Conservation (phyloP, 257 asterid species). For the Ophiorrhiza pumila region DNA sequence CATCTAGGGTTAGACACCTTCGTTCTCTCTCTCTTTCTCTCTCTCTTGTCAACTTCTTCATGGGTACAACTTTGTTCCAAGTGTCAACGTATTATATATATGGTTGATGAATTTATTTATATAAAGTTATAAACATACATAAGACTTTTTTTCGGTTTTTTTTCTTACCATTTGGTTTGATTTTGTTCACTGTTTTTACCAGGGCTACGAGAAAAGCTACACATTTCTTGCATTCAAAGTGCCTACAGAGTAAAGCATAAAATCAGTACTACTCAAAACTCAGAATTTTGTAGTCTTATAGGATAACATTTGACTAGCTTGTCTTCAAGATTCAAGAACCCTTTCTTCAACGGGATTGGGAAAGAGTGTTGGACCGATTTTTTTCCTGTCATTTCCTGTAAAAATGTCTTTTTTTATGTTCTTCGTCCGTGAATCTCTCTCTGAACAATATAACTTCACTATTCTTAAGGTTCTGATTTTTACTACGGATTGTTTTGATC, state of each 20-base stretch:
- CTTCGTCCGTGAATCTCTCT: slow-evolving; percentile 14
- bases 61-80: slow-evolving; percentile 37
- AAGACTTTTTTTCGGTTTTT: no score
- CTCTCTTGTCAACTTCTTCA: slow-evolving; percentile 52
- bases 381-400: slow-evolving; percentile 15
- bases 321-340: not conserved
- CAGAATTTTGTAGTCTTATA: slow-evolving; percentile 16
- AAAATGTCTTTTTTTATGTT: slow-evolving; percentile 9
- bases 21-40: not conserved
- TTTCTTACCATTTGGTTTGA: slow-evolving; percentile 25
- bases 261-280: not conserved
- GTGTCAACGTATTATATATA: slow-evolving; percentile 34
- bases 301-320: slow-evolving; percentile 16
- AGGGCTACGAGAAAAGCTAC: slow-evolving; percentile 14
- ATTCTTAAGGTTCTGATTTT: no score
- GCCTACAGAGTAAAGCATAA: not conserved
- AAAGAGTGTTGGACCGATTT: slow-evolving; percentile 17
- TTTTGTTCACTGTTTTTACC: slow-evolving; percentile 21
- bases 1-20: slow-evolving; percentile 41
- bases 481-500: no score
- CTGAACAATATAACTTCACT: not conserved
- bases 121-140: slow-evolving; percentile 6
- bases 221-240: slow-evolving; percentile 8
- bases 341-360: slow-evolving; percentile 13
- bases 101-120: no score